phyloP scores from a whole-genome alignment of 2,329 filamentous ascomycete genomes.

The Clonostachys rhizophaga region DNA sequence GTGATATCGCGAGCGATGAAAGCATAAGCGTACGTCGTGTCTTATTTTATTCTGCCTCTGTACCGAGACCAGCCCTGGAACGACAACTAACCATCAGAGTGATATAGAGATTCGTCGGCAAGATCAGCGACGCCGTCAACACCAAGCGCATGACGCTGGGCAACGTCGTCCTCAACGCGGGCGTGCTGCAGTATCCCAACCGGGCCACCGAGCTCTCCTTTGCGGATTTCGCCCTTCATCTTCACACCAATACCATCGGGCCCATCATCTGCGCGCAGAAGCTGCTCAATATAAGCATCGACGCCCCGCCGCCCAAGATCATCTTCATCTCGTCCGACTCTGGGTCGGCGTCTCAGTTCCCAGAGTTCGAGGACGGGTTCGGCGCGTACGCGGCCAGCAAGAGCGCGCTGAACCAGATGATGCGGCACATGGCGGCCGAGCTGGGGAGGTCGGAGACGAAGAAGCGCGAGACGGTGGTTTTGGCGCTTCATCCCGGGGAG shows the following conservation, averaged over 20 bases:
- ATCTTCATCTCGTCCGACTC: constrained; percentile 5
- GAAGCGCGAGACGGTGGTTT: too few species aligned
- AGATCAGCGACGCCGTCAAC: too few species aligned
- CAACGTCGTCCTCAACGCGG: constrained; percentile 2
- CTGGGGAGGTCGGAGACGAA: too few species aligned
- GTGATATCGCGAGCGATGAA: too few species aligned
- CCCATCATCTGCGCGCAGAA: constrained; percentile 6
- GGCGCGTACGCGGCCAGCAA: constrained; percentile 6
- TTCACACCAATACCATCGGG: constrained; percentile 6
- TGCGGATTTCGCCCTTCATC: constrained; percentile 5
- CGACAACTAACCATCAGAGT: too few species aligned
- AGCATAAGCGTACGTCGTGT: too few species aligned
- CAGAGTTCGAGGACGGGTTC: constrained; percentile 5
- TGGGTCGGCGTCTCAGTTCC: constrained; percentile 2
- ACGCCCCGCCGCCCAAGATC: constrained; percentile 1
- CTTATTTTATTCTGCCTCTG: too few species aligned
- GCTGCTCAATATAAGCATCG: constrained; percentile 2
- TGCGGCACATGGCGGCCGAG: not conserved
- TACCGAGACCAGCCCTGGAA: too few species aligned
- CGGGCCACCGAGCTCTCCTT: constrained; percentile 3
- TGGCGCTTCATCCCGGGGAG: too few species aligned
- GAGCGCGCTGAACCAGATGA: constrained; percentile 5
- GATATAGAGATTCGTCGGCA: too few species aligned
- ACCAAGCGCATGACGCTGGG: not conserved
- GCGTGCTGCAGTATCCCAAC: constrained; percentile 3